Evolutionary conservation across 345 rosid genomes (phyloP).

Genomic region (Citrus sp.): DNA sequence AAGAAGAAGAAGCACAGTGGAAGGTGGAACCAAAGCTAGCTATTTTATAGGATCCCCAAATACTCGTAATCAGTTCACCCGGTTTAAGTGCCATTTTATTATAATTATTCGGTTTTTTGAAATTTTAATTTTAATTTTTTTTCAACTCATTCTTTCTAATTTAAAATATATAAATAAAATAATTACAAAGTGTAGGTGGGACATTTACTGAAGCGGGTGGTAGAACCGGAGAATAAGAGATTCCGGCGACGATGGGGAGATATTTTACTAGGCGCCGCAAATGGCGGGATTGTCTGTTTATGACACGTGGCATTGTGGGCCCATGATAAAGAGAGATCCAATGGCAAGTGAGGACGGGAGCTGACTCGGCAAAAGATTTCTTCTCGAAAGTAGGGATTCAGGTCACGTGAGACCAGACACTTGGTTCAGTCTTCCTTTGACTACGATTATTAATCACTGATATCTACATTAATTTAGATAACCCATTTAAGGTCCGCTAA

Average conservation of each 20-base stretch:
- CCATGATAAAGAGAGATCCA: not conserved
- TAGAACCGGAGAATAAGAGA: not conserved
- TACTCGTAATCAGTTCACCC: constrained; percentile 16
- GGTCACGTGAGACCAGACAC: constrained; percentile 43
- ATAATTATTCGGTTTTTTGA: not conserved
- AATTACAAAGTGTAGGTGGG: not conserved
- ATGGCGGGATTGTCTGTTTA: constrained; percentile 2
- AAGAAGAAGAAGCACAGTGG: constrained; percentile 4
- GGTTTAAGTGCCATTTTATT: constrained; percentile 11
- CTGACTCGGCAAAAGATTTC: constrained; percentile 34
- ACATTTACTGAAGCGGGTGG: not conserved
- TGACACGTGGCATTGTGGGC: constrained; percentile 26
- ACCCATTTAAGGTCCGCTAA: constrained; percentile 6
- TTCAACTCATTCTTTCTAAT: too few species aligned
- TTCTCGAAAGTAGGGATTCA: constrained; percentile 31
- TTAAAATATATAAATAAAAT: too few species aligned
- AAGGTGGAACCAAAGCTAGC: constrained; percentile 14
- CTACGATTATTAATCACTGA: constrained; percentile 11
- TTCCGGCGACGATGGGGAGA: not conserved
- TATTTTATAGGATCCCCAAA: constrained; percentile 42
- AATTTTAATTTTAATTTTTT: too few species aligned
- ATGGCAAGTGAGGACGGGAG: constrained; percentile 12
- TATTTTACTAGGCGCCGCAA: constrained; percentile 38
- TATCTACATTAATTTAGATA: not conserved
- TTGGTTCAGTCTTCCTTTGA: constrained; percentile 36